Conservation (phyloP, 2,329 filamentous ascomycete species). For the Aspergillus latus region DNA sequence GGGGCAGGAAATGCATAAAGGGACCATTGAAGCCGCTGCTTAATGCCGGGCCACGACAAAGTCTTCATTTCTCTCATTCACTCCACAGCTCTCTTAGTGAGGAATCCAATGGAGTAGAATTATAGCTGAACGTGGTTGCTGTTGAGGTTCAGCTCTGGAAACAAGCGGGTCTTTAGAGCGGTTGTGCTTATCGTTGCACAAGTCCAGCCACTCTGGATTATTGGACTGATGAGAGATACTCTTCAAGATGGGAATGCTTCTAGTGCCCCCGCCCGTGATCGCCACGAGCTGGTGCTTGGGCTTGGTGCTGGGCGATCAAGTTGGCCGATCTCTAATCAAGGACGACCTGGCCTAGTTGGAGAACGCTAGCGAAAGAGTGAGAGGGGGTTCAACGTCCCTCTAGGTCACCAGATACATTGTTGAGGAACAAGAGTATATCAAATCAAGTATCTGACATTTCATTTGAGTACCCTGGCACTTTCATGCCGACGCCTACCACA, state of each 20-base stretch:
- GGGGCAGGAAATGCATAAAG: neutral
- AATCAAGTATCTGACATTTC: no score
- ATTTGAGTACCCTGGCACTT: no score
- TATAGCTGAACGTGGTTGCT: no score
- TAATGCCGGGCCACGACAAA: constrained; percentile 10
- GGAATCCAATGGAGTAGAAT: no score
- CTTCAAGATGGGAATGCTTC: no score
- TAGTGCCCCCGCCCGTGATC: neutral
- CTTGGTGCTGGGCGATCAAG: neutral
- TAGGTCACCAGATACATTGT: no score
- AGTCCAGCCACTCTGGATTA: neutral
- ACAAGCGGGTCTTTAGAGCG: neutral
- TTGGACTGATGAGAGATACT: no score
- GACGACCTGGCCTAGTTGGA: neutral
- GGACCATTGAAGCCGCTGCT: constrained; percentile 9
- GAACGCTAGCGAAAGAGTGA: neutral
- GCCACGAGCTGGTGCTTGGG: neutral
- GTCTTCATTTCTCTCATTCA: neutral
- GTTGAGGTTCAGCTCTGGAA: neutral
- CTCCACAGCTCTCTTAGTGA: neutral
- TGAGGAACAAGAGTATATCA: no score
- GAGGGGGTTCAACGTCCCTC: no score
- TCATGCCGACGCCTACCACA: no score
- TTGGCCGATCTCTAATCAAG: constrained; percentile 1
- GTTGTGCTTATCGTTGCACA: constrained; percentile 10